These are phyloP conservation scores for Penicillium oxalicum DNA, from an alignment of 2,329 filamentous ascomycete genomes.

Conservation along the genomic window DNA sequence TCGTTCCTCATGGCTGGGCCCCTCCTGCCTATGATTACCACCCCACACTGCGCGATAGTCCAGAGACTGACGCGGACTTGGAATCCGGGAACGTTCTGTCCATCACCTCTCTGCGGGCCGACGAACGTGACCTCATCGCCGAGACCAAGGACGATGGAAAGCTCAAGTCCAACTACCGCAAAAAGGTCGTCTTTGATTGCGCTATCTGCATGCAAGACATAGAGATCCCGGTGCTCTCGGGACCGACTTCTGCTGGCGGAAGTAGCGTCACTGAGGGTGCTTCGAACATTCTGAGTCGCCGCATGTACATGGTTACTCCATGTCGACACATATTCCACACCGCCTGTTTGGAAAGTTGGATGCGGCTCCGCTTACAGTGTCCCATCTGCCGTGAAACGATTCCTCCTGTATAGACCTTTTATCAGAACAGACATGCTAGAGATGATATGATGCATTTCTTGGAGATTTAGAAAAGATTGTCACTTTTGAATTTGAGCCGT, in stretches of 20 bases:
- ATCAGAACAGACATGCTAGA: background rate
- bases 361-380: slow-evolving; percentile 87
- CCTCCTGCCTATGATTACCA: slow-evolving; percentile 82
- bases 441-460: too few species aligned
- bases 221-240: slow-evolving; percentile 71
- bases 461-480: too few species aligned
- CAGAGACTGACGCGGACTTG: slow-evolving; percentile 60
- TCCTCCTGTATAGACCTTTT: slow-evolving; percentile 61
- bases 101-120: slow-evolving; percentile 60
- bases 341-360: slow-evolving; percentile 88
- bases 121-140: slow-evolving; percentile 35
- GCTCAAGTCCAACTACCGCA: slow-evolving; percentile 39
- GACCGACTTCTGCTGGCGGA: slow-evolving; percentile 46
- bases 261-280: slow-evolving; percentile 39
- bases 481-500: too few species aligned
- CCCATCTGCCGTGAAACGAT: slow-evolving; percentile 89
- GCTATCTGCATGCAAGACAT: slow-evolving; percentile 91
- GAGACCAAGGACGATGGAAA: slow-evolving; percentile 41
- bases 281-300: slow-evolving; percentile 66
- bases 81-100: slow-evolving; percentile 71
- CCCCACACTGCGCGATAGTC: slow-evolving; percentile 61
- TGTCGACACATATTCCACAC: slow-evolving; percentile 96
- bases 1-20: slow-evolving; percentile 63
- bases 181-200: slow-evolving; percentile 70
- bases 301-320: slow-evolving; percentile 94